Base-by-base conservation (phyloP, 306 rosid species). In the Albizia julibrissin region DNA sequence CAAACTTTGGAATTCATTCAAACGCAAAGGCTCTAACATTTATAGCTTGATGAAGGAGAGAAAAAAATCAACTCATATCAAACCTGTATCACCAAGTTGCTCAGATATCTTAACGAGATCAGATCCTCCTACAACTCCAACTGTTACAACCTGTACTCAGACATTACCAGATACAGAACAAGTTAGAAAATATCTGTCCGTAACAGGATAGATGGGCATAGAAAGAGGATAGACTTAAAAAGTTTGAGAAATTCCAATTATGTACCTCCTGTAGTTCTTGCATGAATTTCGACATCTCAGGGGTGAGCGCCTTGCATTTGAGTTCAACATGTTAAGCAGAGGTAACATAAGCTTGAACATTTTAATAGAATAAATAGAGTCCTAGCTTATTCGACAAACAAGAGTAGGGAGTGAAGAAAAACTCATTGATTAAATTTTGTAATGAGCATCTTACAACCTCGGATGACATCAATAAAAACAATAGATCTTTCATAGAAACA, bases 41-140 rank as follows among this genome's bases (percentile, higher is more conserved):
- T 49, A 70, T 70, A 75, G 75, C 54, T 27, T 75, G 49, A 46
- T 5, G 33, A 29, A 79, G 76, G 31, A 16, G 6, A 5, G 19
- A 58, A 78, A 50, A 65, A 31, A 71, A 58, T 61, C 12, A 24
- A 50, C 21, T 77, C 34, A 44, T 40, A 77, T 72, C 83, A 80
- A 79, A 88, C 99, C 97, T 85, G 98, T 89, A 24, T 67, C 83
- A 15, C 99, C 99, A 59, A 95, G 97, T 88, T 95, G 99, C 89
- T 92, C 99, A 26, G 98, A 85, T 78, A 95, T 92, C 93, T 95
- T 95, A 61, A 40, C 10, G 69, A 93, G 92, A 83, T 95, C 97
- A 70, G 99, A 95, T 75, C 99, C 99, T 44, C 99, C 99, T 62
- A 95, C 99, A 82, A 95, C 94, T 67, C 97, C 99, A 47, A 95